phyloP scores from a whole-genome alignment of 805 yeast genomes.

The Lipomyces orientalis region DNA sequence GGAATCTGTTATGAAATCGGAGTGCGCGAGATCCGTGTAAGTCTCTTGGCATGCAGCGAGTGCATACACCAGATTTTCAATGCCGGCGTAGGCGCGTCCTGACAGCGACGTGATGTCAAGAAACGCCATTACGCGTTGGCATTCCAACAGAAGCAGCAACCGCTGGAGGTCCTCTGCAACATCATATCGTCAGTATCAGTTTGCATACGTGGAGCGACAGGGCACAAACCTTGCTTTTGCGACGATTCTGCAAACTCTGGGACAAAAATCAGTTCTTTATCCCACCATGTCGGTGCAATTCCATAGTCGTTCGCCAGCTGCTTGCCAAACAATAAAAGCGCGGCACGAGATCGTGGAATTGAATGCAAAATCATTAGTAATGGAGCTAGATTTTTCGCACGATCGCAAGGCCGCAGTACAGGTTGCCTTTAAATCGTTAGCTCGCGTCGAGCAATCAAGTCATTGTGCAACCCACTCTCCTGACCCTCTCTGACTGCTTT shows the following conservation, averaged over 20 bases:
- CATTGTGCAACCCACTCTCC: constrained; percentile 2
- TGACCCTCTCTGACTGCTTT: constrained; percentile 11
- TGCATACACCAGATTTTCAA: constrained; percentile 23
- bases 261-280: constrained; percentile 35
- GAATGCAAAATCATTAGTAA: constrained; percentile 42
- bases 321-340: constrained; percentile 39
- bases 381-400: constrained; percentile 38
- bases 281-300: constrained; percentile 42
- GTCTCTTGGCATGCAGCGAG: constrained; percentile 6
- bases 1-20: constrained; percentile 17
- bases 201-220: background rate
- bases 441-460: background rate
- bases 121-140: constrained; percentile 44
- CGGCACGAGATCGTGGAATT: constrained; percentile 44
- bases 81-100: constrained; percentile 38
- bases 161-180: constrained; percentile 12
- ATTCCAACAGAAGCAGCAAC: constrained; percentile 39
- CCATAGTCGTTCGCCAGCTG: constrained; percentile 41
- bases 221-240: constrained; percentile 7
- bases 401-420: constrained; percentile 17
- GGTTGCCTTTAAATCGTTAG: constrained; percentile 17
- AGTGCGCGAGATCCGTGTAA: constrained; percentile 10
- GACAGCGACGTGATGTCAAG: constrained; percentile 41
- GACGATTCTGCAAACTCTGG: constrained; percentile 15
- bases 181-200: background rate